Percentiles rank a stretch among this genome's conserved stretches.
Evolutionary conservation across 225 moss, liverwort and hornwort species (phyloP).

Genomic region (Neckera pumila): DNA sequence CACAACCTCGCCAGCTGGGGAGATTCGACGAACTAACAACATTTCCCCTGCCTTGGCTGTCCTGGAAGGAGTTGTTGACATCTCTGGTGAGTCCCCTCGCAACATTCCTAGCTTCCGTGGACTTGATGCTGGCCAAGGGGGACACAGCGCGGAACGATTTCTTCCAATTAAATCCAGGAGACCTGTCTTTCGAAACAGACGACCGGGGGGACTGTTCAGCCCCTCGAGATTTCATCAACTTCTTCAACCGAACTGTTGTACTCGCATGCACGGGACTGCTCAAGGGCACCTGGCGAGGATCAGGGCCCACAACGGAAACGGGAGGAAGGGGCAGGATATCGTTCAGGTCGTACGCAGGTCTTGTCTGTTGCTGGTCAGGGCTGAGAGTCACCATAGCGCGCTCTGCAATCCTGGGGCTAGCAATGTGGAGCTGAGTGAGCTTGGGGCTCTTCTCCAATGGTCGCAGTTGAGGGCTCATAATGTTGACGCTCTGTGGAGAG

Average conservation of each 20-base stretch:
- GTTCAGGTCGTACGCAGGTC: neutral
- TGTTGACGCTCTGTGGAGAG: conserved; percentile 29
- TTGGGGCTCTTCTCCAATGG: conserved; percentile 31
- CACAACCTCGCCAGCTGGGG: conserved; percentile 22
- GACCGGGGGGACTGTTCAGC: conserved; percentile 11
- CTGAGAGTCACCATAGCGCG: conserved; percentile 14
- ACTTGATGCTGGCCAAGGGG: conserved; percentile 2
- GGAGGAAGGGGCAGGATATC: conserved; percentile 5
- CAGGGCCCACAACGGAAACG: neutral
- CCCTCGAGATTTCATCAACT: conserved; percentile 4
- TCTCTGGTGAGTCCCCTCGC: conserved; percentile 7
- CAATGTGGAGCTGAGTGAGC: conserved; percentile 29
- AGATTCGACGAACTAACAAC: conserved; percentile 8
- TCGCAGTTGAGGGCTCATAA: conserved; percentile 16
- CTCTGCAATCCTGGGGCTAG: conserved; percentile 10
- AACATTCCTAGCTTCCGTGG: neutral
- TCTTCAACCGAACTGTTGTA: neutral
- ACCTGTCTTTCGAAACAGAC: conserved; percentile 23
- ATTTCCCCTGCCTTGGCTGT: neutral
- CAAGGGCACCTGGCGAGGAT: conserved; percentile 9
- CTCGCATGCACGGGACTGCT: conserved; percentile 12
- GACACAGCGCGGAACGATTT: conserved; percentile 22
- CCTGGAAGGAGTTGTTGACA: conserved; percentile 8
- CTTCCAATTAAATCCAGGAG: conserved; percentile 16
- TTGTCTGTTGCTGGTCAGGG: neutral